A percentile compares a stretch with the other conserved stretches of the same genome.
Evolutionary conservation across 2,329 filamentous ascomycete species (phyloP).

Genomic region (Clonostachys rosea): DNA sequence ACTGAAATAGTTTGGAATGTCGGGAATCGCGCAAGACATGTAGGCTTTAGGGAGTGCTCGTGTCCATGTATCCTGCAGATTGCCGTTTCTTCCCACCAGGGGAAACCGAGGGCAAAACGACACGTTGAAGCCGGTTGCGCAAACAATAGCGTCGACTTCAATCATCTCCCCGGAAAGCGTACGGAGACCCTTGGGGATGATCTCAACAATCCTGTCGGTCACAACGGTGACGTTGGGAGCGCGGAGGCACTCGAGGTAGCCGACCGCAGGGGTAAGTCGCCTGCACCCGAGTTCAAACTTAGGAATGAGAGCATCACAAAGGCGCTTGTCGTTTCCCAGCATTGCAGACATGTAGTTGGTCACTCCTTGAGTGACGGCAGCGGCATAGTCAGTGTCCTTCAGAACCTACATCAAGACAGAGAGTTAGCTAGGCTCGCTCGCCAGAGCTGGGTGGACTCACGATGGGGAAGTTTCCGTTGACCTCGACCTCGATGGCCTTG

Average conservation of each 20-base stretch:
- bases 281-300: slow-evolving; percentile 38
- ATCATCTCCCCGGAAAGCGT: slow-evolving; percentile 37
- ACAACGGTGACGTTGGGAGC: slow-evolving; percentile 41
- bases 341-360: too few relatives aligned
- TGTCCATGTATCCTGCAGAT: slow-evolving; percentile 40
- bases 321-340: too few relatives aligned
- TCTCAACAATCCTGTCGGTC: slow-evolving; percentile 33
- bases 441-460: slow-evolving; percentile 4
- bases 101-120: slow-evolving; percentile 45
- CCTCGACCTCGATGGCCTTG: not conserved
- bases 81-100: slow-evolving; percentile 37
- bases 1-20: slow-evolving; percentile 40
- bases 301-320: slow-evolving; percentile 30
- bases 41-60: slow-evolving; percentile 36
- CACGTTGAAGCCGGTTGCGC: slow-evolving; percentile 48
- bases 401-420: slow-evolving; percentile 1
- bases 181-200: slow-evolving; percentile 44
- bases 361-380: too few relatives aligned
- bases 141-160: slow-evolving; percentile 48
- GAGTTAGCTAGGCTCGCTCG: slow-evolving; percentile 24
- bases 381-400: not conserved
- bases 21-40: slow-evolving; percentile 43
- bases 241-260: slow-evolving; percentile 37
- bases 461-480: not conserved
- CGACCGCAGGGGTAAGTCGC: slow-evolving; percentile 41